These are phyloP conservation scores for Ogataea angusta DNA, from an alignment of 805 yeast species.

Conservation along the genomic window DNA sequence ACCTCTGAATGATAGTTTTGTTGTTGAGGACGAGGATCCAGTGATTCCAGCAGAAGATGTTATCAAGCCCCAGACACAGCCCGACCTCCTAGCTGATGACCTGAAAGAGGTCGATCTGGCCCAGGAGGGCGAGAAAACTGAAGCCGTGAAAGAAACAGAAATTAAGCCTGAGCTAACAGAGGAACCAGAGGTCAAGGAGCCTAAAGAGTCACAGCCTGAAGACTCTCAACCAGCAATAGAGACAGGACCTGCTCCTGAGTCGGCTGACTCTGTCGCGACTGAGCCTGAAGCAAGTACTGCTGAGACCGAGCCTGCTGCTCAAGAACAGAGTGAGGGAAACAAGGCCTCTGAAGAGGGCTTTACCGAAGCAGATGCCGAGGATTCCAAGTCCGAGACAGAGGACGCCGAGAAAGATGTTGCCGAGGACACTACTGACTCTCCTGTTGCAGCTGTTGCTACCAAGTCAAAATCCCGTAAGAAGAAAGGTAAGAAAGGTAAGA, in stretches of 20 bases:
- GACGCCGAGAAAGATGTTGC: not conserved
- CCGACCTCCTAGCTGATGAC: not conserved
- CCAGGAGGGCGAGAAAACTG: no score
- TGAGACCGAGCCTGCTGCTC: not conserved
- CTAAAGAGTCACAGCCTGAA: not conserved
- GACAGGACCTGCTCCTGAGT: no score
- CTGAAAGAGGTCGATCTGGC: conserved; percentile 8
- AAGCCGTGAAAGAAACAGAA: no score
- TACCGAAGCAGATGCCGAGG: conserved; percentile 3
- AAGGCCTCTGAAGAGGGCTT: conserved; percentile 1
- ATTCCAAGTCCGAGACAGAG: not conserved
- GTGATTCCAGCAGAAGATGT: conserved; percentile 15
- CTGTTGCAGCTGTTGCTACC: not conserved
- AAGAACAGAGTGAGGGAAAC: not conserved
- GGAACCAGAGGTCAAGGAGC: not conserved
- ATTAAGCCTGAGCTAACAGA: no score
- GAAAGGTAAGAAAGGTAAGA: conserved; percentile 10
- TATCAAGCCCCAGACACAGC: conserved; percentile 8
- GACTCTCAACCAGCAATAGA: no score
- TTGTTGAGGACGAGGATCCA: conserved; percentile 28
- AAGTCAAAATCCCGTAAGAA: conserved; percentile 10
- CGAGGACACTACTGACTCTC: not conserved
- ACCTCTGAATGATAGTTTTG: conserved; percentile 26
- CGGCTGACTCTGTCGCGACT: no score
- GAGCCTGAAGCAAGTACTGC: not conserved